Conservation (phyloP, 768 basidiomycete genomes). For the Lactarius indigo region DNA sequence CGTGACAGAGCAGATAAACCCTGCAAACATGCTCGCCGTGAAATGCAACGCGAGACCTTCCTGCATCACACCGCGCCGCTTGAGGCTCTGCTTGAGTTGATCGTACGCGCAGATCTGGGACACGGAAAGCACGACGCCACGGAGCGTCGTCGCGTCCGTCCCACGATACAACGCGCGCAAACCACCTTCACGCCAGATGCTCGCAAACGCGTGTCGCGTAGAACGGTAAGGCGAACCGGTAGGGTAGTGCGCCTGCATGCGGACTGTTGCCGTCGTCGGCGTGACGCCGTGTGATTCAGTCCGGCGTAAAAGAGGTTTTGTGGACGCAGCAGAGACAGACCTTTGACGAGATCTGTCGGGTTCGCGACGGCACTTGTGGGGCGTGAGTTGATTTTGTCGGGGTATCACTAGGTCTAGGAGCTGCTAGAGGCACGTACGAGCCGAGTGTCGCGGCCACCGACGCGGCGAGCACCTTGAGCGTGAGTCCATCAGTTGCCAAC, state of each 20-base stretch:
- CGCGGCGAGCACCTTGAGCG: slow-evolving; percentile 35
- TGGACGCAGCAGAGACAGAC: slow-evolving; percentile 25
- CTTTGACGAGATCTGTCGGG: slow-evolving; percentile 38
- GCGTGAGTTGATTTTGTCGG: not conserved
- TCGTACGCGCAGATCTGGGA: slow-evolving; percentile 39
- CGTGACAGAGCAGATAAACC: slow-evolving; percentile 37
- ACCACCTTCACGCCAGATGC: slow-evolving; percentile 33
- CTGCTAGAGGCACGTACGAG: slow-evolving; percentile 27
- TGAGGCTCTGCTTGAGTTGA: slow-evolving; percentile 36
- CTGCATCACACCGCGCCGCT: slow-evolving; percentile 32
- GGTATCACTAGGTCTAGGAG: not conserved
- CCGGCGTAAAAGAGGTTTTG: not conserved
- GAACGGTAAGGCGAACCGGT: slow-evolving; percentile 34
- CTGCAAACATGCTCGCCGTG: slow-evolving; percentile 35
- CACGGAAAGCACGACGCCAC: slow-evolving; percentile 35
- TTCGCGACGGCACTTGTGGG: slow-evolving; percentile 33
- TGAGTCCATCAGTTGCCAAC: slow-evolving; percentile 33
- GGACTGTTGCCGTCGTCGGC: slow-evolving; percentile 26
- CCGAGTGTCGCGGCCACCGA: slow-evolving; percentile 34
- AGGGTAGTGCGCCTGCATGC: slow-evolving; percentile 39
- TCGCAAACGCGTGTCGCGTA: slow-evolving; percentile 33
- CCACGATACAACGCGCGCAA: slow-evolving; percentile 35
- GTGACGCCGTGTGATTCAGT: not conserved
- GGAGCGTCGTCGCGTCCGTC: slow-evolving; percentile 33
- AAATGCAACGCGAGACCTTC: slow-evolving; percentile 36